phyloP scores from a whole-genome alignment of 2,329 filamentous ascomycete species.

The Exserohilum rostratum region DNA sequence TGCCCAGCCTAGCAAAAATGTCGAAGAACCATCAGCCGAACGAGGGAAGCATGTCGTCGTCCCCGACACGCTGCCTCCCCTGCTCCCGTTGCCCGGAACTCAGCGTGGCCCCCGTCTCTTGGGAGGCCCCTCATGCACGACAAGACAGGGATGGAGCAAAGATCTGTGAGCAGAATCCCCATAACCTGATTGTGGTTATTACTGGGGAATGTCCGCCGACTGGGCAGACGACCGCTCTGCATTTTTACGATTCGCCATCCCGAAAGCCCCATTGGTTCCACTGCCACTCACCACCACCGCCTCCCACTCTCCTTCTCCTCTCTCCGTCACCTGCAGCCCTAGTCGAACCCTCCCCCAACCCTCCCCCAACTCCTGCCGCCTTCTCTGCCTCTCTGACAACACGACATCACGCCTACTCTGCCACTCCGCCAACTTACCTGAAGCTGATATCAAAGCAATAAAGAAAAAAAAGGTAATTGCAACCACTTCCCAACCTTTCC shows the following conservation, averaged over 20 bases:
- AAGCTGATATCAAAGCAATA: constrained; percentile 14
- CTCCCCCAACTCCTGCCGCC: constrained; percentile 8
- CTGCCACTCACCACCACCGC: constrained; percentile 28
- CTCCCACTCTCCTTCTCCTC: constrained; percentile 22
- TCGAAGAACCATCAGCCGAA: constrained; percentile 52
- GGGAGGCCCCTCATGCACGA: constrained; percentile 48
- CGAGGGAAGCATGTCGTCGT: constrained; percentile 45
- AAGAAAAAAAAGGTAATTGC: too few species aligned
- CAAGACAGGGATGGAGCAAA: constrained; percentile 40
- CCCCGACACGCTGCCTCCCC: constrained; percentile 41
- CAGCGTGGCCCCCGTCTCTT: constrained; percentile 45
- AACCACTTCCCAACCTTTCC: too few species aligned
- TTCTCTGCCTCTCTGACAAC: constrained; percentile 5
- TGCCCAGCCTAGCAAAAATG: constrained; percentile 34
- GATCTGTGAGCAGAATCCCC: constrained; percentile 43
- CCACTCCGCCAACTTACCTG: background rate
- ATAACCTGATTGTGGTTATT: constrained; percentile 48
- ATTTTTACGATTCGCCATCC: constrained; percentile 40
- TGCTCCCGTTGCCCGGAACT: constrained; percentile 47
- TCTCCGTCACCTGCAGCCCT: constrained; percentile 22
- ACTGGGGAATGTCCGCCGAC: constrained; percentile 47
- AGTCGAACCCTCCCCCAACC: constrained; percentile 12
- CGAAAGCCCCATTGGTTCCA: constrained; percentile 36
- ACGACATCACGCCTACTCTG: background rate
- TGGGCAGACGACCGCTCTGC: constrained; percentile 35